phyloP scores from a whole-genome alignment of 768 basidiomycete species.

The Termitomyces sp. region DNA sequence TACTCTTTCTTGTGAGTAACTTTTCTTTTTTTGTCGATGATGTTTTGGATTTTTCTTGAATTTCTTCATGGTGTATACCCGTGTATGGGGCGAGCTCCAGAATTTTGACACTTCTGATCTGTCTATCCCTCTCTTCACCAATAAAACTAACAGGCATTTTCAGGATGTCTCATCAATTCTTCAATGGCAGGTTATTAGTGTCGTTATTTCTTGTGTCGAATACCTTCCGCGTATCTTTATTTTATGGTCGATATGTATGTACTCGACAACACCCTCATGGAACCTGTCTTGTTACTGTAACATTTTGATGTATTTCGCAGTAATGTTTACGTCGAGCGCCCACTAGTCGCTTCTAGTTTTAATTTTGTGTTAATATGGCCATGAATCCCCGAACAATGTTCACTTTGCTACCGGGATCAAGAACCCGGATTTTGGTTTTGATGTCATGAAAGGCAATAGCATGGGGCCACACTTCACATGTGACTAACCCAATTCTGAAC shows the following conservation, averaged over 20 bases:
- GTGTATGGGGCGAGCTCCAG: slow-evolving; percentile 62
- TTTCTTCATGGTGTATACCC: slow-evolving; percentile 92
- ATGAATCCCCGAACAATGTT: too few relatives aligned
- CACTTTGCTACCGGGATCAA: too few relatives aligned
- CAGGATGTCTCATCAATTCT: not conserved
- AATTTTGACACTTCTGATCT: slow-evolving; percentile 59
- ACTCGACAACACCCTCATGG: not conserved
- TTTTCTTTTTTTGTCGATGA: slow-evolving; percentile 34
- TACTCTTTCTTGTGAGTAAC: not conserved
- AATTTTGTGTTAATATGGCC: too few relatives aligned
- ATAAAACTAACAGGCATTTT: not conserved
- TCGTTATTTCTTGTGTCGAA: not conserved
- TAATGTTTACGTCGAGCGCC: not conserved
- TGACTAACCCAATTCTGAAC: not conserved
- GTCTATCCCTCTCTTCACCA: not conserved
- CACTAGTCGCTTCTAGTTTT: too few relatives aligned
- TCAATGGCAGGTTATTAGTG: not conserved
- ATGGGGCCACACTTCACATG: not conserved
- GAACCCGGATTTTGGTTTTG: too few relatives aligned
- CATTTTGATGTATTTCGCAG: not conserved
- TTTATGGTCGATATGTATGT: not conserved
- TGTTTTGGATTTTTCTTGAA: slow-evolving; percentile 60
- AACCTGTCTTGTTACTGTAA: not conserved
- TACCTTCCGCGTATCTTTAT: not conserved
- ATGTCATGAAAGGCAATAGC: too few relatives aligned